Conservation (phyloP, 148 eudicot species). For the Persicaria maculosa region DNA sequence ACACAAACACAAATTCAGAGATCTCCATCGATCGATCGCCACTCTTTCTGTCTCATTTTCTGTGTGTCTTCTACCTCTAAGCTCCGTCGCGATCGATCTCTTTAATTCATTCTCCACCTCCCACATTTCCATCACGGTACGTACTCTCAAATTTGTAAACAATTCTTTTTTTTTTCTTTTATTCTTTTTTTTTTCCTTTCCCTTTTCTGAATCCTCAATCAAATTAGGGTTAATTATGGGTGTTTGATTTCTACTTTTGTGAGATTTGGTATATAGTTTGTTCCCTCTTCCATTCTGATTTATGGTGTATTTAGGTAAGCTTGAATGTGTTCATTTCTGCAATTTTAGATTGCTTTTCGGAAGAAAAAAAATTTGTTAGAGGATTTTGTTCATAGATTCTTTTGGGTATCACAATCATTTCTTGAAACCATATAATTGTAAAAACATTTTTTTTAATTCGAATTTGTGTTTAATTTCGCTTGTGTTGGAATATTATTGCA, state of each 20-base stretch:
- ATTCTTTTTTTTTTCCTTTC: background rate
- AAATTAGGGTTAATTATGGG: background rate
- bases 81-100: background rate
- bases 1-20: slow-evolving; percentile 1
- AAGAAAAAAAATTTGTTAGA: background rate
- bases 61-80: background rate
- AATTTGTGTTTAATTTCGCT: background rate
- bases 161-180: background rate
- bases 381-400: background rate
- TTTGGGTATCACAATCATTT: slow-evolving; percentile 3
- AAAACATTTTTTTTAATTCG: background rate
- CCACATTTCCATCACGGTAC: background rate
- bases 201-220: background rate
- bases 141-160: background rate
- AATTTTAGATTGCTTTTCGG: background rate
- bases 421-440: background rate
- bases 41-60: slow-evolving; percentile 1
- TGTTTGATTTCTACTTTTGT: background rate
- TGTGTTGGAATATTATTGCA: background rate
- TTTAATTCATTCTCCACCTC: background rate
- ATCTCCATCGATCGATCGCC: background rate
- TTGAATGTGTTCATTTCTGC: background rate
- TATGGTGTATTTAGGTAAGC: background rate
- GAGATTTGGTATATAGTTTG: background rate
- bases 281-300: background rate